Evolutionary conservation across 2,329 filamentous ascomycete species (phyloP), one percentile per base, ranked within the genome.

Genomic region (Sporothrix globosa): DNA sequence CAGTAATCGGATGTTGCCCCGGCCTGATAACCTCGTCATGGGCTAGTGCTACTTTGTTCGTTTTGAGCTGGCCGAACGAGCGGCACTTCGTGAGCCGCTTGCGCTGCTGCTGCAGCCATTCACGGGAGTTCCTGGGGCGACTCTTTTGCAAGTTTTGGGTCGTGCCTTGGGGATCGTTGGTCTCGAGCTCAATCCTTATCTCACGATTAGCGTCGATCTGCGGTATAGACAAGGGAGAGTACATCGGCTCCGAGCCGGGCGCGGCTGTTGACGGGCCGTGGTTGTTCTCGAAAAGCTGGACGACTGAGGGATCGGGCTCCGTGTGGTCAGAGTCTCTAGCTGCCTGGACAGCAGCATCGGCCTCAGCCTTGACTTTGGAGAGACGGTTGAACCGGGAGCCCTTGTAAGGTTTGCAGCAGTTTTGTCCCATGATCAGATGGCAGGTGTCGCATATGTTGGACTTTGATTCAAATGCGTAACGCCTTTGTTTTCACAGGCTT

Each of bases 351-450:
- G 54, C 56, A 19, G 67, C 67, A 3, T 50, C 27, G 9, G 68
- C 68, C 21, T 66, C 60, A 13, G 58, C 68, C 34, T 65, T 54
- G 58, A 69, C n/a, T 4, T 44, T 54, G 34, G 58, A 41, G 14
- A 65, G 48, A 5, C 60, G 60, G 3, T 21, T 66, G n/a, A 50
- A 44, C 13, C 27, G 39, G 4, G 50, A 53, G 3, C 39, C 14
- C 10, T 9, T 17, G 46, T n/a, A 41, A 9, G 60, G 58, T 41
- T 56, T 70, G 61, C 68, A 56, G 14, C 50, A 67, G 6, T 17
- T n/a, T 13, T 70, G 60, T 30, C 68, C 68, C 68, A 67, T 70
- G 44, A 27, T 41, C 30, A 21, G 11, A 3, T 17, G n/a, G 41
- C 39, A 17, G 5, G 34, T 34, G 34, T 34, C 34, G 7, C 34